Evolutionary conservation across 257 asterid genomes (phyloP).

Genomic region (Solanum medicagineum): DNA sequence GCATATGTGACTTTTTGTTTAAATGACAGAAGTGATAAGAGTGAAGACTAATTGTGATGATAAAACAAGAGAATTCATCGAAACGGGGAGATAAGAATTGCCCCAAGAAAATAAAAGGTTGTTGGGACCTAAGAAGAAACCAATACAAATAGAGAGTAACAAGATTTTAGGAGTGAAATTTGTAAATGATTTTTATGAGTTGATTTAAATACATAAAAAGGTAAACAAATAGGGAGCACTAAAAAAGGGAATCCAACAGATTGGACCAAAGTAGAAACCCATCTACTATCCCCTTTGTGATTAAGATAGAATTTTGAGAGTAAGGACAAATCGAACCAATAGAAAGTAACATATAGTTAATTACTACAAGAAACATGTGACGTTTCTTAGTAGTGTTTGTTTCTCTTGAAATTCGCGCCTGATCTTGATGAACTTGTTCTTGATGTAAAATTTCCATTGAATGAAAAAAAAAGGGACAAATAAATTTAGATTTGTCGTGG

Average conservation of each 20-base stretch:
- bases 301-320: no score
- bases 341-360: constrained; percentile 12
- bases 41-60: background rate
- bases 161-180: constrained; percentile 11
- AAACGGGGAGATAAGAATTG: background rate
- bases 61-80: background rate
- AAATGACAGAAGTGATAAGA: background rate
- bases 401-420: no score
- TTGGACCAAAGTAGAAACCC: no score
- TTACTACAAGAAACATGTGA: constrained; percentile 20
- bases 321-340: no score
- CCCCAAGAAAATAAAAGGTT: background rate
- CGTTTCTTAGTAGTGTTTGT: background rate
- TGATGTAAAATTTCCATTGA: no score
- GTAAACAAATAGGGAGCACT: background rate
- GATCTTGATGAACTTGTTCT: no score
- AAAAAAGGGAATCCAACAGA: no score
- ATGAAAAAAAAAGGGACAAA: no score
- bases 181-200: constrained; percentile 36
- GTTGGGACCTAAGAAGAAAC: background rate
- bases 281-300: no score
- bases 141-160: background rate
- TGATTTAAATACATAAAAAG: constrained; percentile 13
- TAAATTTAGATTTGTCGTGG: no score
- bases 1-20: background rate